These are phyloP conservation scores for Saturnispora kantuleensis DNA, from an alignment of 805 yeast species.

Conservation along the genomic window DNA sequence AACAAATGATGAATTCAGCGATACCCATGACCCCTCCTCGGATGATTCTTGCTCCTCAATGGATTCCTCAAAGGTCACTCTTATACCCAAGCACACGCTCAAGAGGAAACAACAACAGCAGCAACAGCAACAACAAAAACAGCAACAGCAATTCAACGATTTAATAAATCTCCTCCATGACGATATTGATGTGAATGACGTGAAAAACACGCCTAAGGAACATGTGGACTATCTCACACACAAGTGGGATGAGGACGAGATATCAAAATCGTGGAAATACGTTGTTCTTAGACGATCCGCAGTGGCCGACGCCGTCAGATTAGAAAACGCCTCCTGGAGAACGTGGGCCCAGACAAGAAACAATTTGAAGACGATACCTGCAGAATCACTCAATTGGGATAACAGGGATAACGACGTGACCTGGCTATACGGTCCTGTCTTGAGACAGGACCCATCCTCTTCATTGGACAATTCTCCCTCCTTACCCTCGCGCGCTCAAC, in stretches of 20 bases:
- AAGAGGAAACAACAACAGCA: constrained; percentile 14
- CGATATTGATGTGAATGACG: constrained; percentile 69
- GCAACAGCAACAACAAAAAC: constrained; percentile 12
- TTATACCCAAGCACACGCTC: constrained; percentile 26
- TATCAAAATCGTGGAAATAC: constrained; percentile 93
- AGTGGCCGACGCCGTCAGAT: constrained; percentile 68
- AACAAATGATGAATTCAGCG: constrained; percentile 18
- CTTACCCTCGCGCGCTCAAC: not conserved
- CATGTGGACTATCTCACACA: constrained; percentile 95
- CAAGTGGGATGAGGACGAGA: constrained; percentile 91
- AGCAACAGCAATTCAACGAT: constrained; percentile 10
- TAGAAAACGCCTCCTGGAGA: constrained; percentile 89
- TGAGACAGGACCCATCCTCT: constrained; percentile 10
- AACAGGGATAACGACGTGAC: constrained; percentile 94
- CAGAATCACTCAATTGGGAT: constrained; percentile 83
- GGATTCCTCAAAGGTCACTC: constrained; percentile 13
- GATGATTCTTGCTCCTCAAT: constrained; percentile 20
- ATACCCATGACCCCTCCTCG: constrained; percentile 20
- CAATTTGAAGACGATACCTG: constrained; percentile 68
- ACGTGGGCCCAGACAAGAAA: constrained; percentile 90
- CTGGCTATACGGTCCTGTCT: constrained; percentile 89
- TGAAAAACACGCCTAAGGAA: constrained; percentile 69
- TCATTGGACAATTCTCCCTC: not conserved
- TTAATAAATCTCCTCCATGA: constrained; percentile 44
- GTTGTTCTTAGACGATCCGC: constrained; percentile 74